phyloP scores from a whole-genome alignment of 306 rosid species.

The Crotalaria pallida region DNA sequence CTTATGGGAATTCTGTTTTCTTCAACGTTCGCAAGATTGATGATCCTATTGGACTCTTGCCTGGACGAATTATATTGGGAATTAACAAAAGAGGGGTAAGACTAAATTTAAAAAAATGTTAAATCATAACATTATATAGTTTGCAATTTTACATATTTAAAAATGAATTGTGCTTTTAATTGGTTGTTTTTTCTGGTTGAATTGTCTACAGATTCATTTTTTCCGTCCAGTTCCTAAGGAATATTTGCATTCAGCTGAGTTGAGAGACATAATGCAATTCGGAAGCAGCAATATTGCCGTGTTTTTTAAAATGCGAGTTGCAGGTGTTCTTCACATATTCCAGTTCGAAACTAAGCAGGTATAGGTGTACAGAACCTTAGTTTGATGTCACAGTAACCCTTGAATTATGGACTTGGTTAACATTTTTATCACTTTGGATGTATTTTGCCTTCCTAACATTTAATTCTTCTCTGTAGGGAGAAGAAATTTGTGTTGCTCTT shows the following conservation, averaged over 20 bases:
- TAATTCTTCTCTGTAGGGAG: conserved; percentile 56
- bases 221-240: conserved; percentile 99
- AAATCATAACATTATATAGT: background rate
- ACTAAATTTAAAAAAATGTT: background rate
- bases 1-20: conserved; percentile 92
- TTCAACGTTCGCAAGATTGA: conserved; percentile 96
- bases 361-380: background rate
- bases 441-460: conserved; percentile 2
- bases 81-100: conserved; percentile 97
- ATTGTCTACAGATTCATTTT: conserved; percentile 69
- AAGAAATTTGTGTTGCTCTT: conserved; percentile 97
- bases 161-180: background rate
- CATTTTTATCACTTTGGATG: background rate
- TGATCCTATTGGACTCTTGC: conserved; percentile 96
- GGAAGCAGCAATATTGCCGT: conserved; percentile 97
- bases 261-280: conserved; percentile 98
- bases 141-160: background rate
- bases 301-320: conserved; percentile 97
- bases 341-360: conserved; percentile 99
- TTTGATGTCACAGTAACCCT: background rate
- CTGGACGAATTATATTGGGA: conserved; percentile 85
- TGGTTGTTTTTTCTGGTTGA: conserved; percentile 24
- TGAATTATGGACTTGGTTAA: background rate
- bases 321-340: conserved; percentile 96
- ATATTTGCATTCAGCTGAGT: conserved; percentile 91